Evolutionary conservation across 129 eudicot species (phyloP).

Genomic region (Chrysanthemum lavandulifolium): DNA sequence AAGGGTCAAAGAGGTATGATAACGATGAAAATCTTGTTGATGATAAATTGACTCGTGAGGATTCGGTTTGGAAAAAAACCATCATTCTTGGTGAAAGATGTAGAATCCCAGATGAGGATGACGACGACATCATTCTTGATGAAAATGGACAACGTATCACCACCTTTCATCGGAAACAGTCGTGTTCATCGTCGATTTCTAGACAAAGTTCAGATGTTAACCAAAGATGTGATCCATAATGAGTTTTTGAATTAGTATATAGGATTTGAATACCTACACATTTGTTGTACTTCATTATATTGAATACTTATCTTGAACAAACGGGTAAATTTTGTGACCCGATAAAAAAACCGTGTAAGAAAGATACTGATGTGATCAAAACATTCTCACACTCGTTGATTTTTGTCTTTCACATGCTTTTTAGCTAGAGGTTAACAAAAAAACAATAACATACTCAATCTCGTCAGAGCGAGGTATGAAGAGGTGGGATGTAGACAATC

Average conservation of each 20-base stretch:
- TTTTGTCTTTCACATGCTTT: too few relatives aligned
- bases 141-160: constrained; percentile 49
- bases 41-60: constrained; percentile 45
- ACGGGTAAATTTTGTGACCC: too few relatives aligned
- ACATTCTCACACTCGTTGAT: too few relatives aligned
- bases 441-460: too few relatives aligned
- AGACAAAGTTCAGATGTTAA: constrained; percentile 33
- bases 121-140: constrained; percentile 47
- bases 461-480: too few relatives aligned
- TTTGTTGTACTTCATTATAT: too few relatives aligned
- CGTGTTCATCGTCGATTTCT: constrained; percentile 28
- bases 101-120: constrained; percentile 59
- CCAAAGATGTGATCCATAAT: constrained; percentile 19
- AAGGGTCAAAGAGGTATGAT: constrained; percentile 30
- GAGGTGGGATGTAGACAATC: too few relatives aligned
- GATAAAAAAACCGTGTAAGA: too few relatives aligned
- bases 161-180: constrained; percentile 40
- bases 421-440: too few relatives aligned
- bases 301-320: too few relatives aligned
- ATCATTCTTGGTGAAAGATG: constrained; percentile 79
- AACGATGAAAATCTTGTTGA: constrained; percentile 15
- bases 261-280: too few relatives aligned
- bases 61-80: constrained; percentile 68
- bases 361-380: too few relatives aligned
- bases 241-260: not conserved